Base-by-base conservation (phyloP, 2,329 filamentous ascomycete genomes). In the Ophiocordyceps camponoti-saundersi region DNA sequence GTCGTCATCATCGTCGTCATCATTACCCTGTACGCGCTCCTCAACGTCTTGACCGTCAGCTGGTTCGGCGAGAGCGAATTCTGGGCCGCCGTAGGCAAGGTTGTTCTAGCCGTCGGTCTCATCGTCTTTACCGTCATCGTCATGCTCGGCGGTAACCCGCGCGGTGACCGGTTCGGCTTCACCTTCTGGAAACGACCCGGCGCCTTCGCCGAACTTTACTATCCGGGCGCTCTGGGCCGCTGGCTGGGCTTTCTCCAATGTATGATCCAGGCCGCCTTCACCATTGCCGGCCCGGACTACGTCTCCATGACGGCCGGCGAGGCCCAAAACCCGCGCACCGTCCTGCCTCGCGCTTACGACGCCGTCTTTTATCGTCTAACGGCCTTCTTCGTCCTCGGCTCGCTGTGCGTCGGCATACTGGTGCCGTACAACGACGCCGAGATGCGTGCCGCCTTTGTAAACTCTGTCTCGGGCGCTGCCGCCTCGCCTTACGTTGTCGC, bases 1-100 rank as follows among this genome's bases (percentile, higher is more conserved):
- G 76, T 71, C 3, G 79, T 66, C 13, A 72, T 82, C 45, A 80
- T 84, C 46, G 70, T 74, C 29, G 75, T 80, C 26, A 59, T 66
- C 41, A 59, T 66, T 39, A 50, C 65, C 0, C 52, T 72, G 2
- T 71, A 72, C 48, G 69, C 63, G 1, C 47, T 70, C 0, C 71
- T 89, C 63, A 90, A 90, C 54, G 54, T 88, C 44, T 69, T 89
- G 50, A 80, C 80, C 1, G 82, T 88, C 18, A 71, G 81, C 52
- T 85, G 73, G 70, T 88, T 85, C 49, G 83, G 83, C 42, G 82
- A 87, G 62, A 75, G 79, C 0, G 85, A 92, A 58, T 92, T 93
- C 56, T 77, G 73, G 72, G 76, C 80, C 20, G 79, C 85, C 2
- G 59, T 85, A 2, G 80, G 80, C 47, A 87, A 88, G 59, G 73